Base-by-base conservation (phyloP, 345 rosid genomes). In the Jatropha curcas region DNA sequence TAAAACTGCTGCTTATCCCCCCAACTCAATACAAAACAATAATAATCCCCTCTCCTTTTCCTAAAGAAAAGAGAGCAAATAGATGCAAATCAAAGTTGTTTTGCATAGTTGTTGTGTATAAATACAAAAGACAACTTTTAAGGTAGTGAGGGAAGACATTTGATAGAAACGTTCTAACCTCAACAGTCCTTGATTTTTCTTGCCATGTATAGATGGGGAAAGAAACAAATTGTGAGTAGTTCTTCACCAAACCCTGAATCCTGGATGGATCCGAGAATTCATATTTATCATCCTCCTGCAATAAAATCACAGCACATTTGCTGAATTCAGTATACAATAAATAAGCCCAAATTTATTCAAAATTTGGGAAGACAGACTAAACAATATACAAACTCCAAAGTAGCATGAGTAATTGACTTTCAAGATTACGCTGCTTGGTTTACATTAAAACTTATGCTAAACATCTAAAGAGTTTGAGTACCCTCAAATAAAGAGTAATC, bases 161-260 rank as follows among this genome's bases (percentile, higher is more conserved):
- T 33, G 19, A 55, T 25, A 64, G n/a, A 58, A 12, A 28, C 50
- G 24, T 39, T 30, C 79, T 84, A 73, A 94, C 99, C 96, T 95
- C 99, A 60, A 95, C 62, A 30, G 98, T 92, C 74, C 90, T 88
- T 60, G 99, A 91, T 78, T 95, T 92, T 74, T 92, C 98, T 72
- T 79, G 92, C 98, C 98, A 95, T 16, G 97, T 91, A 73, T 87
- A 95, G 82, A 95, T 91, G 58, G 99, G 99, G 85, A 92, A 95
- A 64, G 98, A 91, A 81, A 95, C 98, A 45, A 92, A 95, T 78
- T 95, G 99, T 37, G 99, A 95, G 68, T 95, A 95, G 76, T 95
- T 92, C 83, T 95, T 95, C 60, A 95, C 98, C 78, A 95, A 87
- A 73, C 81, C 83, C 90, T 89, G 92, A 78, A 95, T 85, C 75